Percentiles rank a stretch among this genome's conserved stretches.
phyloP scores from a whole-genome alignment of 208 protist genomes.

The Trypanosomatidae sp. region DNA sequence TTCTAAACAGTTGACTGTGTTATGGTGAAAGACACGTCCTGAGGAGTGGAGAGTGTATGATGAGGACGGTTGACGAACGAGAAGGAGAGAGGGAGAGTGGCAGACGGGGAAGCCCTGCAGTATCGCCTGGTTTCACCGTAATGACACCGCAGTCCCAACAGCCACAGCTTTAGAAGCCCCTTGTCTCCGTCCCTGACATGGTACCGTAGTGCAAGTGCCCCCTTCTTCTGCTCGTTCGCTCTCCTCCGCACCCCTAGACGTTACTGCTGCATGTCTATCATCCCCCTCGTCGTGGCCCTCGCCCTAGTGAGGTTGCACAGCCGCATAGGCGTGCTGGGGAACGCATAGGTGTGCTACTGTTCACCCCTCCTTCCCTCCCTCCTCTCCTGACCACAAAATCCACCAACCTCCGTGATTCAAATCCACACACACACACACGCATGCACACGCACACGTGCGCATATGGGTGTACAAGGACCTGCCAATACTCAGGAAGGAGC shows the following conservation, averaged over 20 bases:
- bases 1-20: not conserved
- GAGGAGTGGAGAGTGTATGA: not conserved
- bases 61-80: not conserved
- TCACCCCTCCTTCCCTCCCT: not conserved
- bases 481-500: not conserved
- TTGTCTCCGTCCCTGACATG: not conserved
- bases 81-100: not conserved
- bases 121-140: not conserved
- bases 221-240: not conserved
- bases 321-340: no score
- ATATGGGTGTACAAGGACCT: not conserved
- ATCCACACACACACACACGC: not conserved
- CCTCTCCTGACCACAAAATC: not conserved
- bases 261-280: no score
- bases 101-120: not conserved
- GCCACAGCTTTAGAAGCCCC: not conserved
- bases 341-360: no score
- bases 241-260: no score
- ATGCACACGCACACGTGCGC: not conserved
- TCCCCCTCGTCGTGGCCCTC: not conserved
- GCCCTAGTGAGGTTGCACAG: no score
- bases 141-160: not conserved
- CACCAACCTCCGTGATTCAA: not conserved
- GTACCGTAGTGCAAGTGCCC: not conserved
- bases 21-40: not conserved